phyloP scores from a whole-genome alignment of 2,329 filamentous ascomycete species.

The Ceratocystis diversiconidia region DNA sequence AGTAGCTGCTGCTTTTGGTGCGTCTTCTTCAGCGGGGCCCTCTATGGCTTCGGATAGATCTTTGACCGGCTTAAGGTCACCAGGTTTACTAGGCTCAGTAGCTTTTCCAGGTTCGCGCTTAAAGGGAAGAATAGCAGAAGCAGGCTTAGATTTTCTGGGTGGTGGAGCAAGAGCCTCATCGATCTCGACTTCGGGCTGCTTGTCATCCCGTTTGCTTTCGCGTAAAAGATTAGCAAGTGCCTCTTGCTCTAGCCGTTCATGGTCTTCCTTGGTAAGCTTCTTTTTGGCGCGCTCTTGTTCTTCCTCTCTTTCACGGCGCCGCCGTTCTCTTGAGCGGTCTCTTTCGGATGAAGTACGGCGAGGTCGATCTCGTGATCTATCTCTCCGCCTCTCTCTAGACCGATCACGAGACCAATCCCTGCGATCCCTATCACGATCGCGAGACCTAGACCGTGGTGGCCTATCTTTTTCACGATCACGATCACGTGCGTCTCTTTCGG shows the following conservation, averaged over 20 bases:
- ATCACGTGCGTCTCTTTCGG: conserved; percentile 26
- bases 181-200: conserved; percentile 41
- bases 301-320: conserved; percentile 26
- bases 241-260: conserved; percentile 42
- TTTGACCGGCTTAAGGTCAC: conserved; percentile 24
- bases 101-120: conserved; percentile 25
- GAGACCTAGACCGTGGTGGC: background rate
- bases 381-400: conserved; percentile 18
- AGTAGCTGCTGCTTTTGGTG: background rate
- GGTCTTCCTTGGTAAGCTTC: conserved; percentile 43
- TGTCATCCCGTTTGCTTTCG: conserved; percentile 40
- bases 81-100: conserved; percentile 30
- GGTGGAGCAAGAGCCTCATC: conserved; percentile 43
- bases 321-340: conserved; percentile 23
- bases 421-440: conserved; percentile 9
- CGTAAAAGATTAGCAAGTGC: conserved; percentile 43
- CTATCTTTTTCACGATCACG: conserved; percentile 22
- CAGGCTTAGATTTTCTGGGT: conserved; percentile 37
- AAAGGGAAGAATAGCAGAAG: conserved; percentile 46
- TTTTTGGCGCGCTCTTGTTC: conserved; percentile 35
- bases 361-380: conserved; percentile 17
- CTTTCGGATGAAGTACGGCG: conserved; percentile 16
- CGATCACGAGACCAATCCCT: conserved; percentile 11
- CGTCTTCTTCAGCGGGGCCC: conserved; percentile 9
- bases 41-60: conserved; percentile 26